Conservation (phyloP, 2,329 filamentous ascomycete genomes). For the Aspergillus eucalypticola region DNA sequence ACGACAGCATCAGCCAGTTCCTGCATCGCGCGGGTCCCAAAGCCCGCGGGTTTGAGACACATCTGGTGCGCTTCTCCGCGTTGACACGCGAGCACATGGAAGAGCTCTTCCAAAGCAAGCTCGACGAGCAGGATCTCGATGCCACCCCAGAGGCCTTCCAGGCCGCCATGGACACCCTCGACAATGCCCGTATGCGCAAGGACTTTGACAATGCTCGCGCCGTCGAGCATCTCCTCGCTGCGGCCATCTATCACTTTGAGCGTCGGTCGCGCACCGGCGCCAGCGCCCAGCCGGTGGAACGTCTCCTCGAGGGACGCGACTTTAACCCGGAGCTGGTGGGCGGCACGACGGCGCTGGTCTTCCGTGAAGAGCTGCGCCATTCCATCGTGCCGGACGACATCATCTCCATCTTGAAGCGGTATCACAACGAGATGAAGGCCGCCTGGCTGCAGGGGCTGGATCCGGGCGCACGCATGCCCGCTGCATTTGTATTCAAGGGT, state of each 20-base stretch:
- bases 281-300: not conserved
- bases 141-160: constrained; percentile 21
- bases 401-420: constrained; percentile 19
- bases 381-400: constrained; percentile 23
- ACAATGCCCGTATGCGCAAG: constrained; percentile 19
- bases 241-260: constrained; percentile 19
- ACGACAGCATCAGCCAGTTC: constrained; percentile 13
- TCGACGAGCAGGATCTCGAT: constrained; percentile 18
- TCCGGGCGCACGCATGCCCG: constrained; percentile 16
- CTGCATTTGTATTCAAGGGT: constrained; percentile 25
- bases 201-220: constrained; percentile 24
- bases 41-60: constrained; percentile 3
- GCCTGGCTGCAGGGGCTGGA: constrained; percentile 20
- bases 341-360: constrained; percentile 10
- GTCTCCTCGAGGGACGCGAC: constrained; percentile 19
- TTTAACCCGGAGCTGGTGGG: constrained; percentile 13
- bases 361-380: constrained; percentile 20
- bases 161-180: constrained; percentile 19
- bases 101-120: constrained; percentile 19
- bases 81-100: constrained; percentile 18
- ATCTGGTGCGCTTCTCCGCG: constrained; percentile 17
- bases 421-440: constrained; percentile 23
- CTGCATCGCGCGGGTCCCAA: constrained; percentile 11
- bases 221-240: constrained; percentile 20
- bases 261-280: constrained; percentile 1